phyloP scores from a whole-genome alignment of 768 basidiomycete species.

The Suillus americanus region DNA sequence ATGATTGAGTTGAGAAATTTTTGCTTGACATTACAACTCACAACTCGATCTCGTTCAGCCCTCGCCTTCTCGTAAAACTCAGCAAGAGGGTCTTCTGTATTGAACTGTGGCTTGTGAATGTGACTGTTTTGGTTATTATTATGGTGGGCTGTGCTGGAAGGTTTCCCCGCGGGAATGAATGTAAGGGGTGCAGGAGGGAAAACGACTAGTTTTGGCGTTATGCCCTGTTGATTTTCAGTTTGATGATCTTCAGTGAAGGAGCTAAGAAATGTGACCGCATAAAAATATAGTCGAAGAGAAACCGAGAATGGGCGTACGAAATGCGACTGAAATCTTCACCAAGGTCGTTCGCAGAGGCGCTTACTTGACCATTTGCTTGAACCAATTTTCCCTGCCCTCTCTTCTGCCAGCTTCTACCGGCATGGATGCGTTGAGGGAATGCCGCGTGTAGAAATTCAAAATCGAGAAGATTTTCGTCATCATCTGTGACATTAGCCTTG shows the following conservation, averaged over 20 bases:
- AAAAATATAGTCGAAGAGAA: not conserved
- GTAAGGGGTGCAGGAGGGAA: slow-evolving; percentile 27
- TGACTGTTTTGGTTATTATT: slow-evolving; percentile 7
- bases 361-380: not conserved
- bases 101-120: slow-evolving; percentile 23
- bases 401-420: slow-evolving; percentile 32
- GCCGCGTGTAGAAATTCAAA: slow-evolving; percentile 48
- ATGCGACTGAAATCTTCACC: slow-evolving; percentile 43
- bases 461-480: slow-evolving; percentile 23
- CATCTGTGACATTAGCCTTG: slow-evolving; percentile 10
- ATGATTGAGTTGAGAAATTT: slow-evolving; percentile 26
- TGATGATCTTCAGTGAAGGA: not conserved
- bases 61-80: slow-evolving; percentile 63
- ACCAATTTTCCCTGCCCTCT: slow-evolving; percentile 4
- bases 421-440: slow-evolving; percentile 47
- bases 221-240: not conserved
- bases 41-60: slow-evolving; percentile 45
- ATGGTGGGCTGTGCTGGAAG: not conserved
- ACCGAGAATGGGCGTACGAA: slow-evolving; percentile 38
- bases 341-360: slow-evolving; percentile 6
- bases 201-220: slow-evolving; percentile 10
- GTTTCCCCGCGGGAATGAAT: slow-evolving; percentile 8
- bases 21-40: slow-evolving; percentile 22
- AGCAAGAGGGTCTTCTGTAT: slow-evolving; percentile 53
- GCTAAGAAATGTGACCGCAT: not conserved